phyloP scores from a whole-genome alignment of 140 eudicot species.

The Anethum foeniculum region DNA sequence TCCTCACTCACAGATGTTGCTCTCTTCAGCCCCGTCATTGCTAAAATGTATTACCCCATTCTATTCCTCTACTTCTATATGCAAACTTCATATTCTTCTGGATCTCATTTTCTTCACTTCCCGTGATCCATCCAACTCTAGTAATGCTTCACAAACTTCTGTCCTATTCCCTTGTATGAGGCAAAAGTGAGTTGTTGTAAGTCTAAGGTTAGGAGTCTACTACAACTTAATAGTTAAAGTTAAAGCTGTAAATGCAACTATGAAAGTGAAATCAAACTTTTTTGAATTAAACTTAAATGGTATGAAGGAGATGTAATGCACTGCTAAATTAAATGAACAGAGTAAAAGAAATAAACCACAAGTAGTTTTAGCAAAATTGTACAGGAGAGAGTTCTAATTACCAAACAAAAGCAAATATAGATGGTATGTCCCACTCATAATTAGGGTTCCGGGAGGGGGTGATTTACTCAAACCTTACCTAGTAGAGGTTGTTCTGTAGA shows the following conservation, averaged over 20 bases:
- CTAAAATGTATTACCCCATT: not conserved
- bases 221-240: not conserved
- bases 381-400: not conserved
- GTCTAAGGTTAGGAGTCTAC: not conserved
- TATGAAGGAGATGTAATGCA: not conserved
- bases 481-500: not conserved
- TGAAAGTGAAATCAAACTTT: not conserved
- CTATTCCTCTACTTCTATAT: not conserved
- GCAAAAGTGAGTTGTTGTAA: not conserved
- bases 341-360: not conserved
- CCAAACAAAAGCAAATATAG: not conserved
- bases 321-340: not conserved
- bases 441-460: not conserved
- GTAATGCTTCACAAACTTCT: not conserved
- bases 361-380: not conserved
- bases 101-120: not conserved
- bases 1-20: not conserved
- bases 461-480: not conserved
- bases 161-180: not conserved
- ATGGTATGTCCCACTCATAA: not conserved
- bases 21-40: not conserved
- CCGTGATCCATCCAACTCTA: not conserved
- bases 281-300: not conserved
- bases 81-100: not conserved
- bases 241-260: not conserved